These are phyloP conservation scores for Populus hybrid DNA, from an alignment of 441 rosid genomes.

Conservation along the genomic window DNA sequence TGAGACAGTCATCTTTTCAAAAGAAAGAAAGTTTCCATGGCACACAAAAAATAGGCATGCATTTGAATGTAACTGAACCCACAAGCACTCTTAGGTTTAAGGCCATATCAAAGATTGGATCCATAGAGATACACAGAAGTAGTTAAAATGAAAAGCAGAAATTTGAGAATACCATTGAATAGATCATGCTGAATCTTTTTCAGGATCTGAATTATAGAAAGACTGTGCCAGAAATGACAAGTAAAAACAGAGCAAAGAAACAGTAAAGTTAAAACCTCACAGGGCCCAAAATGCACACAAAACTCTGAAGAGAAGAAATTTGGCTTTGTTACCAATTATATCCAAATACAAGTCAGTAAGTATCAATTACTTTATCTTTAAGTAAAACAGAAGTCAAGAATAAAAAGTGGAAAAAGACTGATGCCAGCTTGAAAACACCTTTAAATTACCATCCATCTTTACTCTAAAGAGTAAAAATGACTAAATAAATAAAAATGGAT, in stretches of 20 bases:
- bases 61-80: neutral
- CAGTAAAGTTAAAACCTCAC: constrained; percentile 12
- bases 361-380: too few relatives aligned
- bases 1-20: too few relatives aligned
- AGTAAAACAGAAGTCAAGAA: too few relatives aligned
- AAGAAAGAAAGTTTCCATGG: neutral
- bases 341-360: too few relatives aligned
- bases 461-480: too few relatives aligned
- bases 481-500: too few relatives aligned
- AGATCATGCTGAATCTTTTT: too few relatives aligned
- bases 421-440: too few relatives aligned
- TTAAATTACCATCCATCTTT: too few relatives aligned
- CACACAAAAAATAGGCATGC: neutral
- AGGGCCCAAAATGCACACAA: constrained; percentile 26
- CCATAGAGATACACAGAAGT: too few relatives aligned
- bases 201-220: constrained; percentile 13
- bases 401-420: too few relatives aligned
- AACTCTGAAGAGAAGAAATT: neutral
- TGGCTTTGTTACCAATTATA: too few relatives aligned
- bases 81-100: neutral
- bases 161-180: neutral
- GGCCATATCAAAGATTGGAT: neutral
- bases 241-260: constrained; percentile 10
- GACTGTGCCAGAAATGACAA: constrained; percentile 18
- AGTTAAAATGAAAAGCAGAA: neutral